Base-by-base conservation (phyloP, 208 protist species). In the Leishmania major region DNA sequence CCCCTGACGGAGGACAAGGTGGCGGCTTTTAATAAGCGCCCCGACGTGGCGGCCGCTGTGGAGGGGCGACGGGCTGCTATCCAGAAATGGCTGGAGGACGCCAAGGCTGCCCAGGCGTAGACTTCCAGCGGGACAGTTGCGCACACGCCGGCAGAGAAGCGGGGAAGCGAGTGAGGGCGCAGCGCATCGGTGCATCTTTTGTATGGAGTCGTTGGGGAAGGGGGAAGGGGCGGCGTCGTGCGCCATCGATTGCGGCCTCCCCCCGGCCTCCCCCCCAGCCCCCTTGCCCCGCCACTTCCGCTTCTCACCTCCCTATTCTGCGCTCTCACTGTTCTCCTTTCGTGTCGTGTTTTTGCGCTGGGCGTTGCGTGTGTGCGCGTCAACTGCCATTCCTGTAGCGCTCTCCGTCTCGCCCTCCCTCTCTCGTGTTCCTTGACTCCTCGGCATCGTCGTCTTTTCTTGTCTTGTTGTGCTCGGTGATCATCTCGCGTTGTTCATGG, bases 1-100 rank as follows among this genome's bases (percentile, higher is more conserved):
- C 92, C 93, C 43, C 84, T 98, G n/a, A 94, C 95, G 76, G 92
- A 96, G 84, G 80, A 87, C n/a, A 91, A 95, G 87, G 88, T 98
- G 70, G 87, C 90, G 49, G 90, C 84, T 25, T 98, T 96, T 80
- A 98, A 98, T 86, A 73, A 81, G 64, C 87, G 91, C 1, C 88
- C 92, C 6, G 95, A 95, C 47, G 89, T 98, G 22, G 78, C 59
- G 45, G 82, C 83, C 40, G 91, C 90, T 15, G 83, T 90, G 40
- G 67, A 92, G 79, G 75, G 86, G 64, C 86, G 94, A n/a, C 72
- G 92, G 88, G 81, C 78, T 37, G 87, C 87, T 15, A 93, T 98
- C 75, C 72, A 83, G 22, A 88, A 82, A 45, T 98, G 95, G 93
- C 59, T 95, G 7, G 80, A 69, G 8, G 88, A 89, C 51, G 80